Conservation (phyloP, 1,284 basidiomycete species). For the Ustanciosporium gigantosporum region DNA sequence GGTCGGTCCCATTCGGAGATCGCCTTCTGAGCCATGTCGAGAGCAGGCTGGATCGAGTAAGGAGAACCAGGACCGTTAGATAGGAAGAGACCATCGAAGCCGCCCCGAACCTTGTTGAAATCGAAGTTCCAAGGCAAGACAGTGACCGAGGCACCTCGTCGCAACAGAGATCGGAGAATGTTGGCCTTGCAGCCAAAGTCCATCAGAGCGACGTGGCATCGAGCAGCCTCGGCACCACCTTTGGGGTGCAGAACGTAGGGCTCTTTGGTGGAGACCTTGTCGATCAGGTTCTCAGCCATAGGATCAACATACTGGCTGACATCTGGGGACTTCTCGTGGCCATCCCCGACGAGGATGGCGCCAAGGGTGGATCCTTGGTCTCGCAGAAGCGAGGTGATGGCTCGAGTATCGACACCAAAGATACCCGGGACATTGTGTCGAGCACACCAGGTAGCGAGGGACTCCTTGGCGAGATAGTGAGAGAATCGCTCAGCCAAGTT, state of each 20-base stretch:
- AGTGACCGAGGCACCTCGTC: slow-evolving; percentile 86
- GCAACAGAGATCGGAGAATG: slow-evolving; percentile 87
- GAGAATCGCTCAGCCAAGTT: slow-evolving; percentile 94
- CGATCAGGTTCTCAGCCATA: slow-evolving; percentile 86
- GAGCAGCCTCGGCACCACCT: slow-evolving; percentile 66
- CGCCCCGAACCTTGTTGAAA: slow-evolving; percentile 84
- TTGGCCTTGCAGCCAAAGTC: slow-evolving; percentile 99
- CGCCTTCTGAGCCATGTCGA: slow-evolving; percentile 78
- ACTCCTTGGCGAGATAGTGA: slow-evolving; percentile 91
- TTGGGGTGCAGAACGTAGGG: slow-evolving; percentile 84
- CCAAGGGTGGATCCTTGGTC: slow-evolving; percentile 97
- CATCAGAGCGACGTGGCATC: slow-evolving; percentile 85
- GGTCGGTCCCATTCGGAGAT: slow-evolving; percentile 82
- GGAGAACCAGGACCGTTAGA: slow-evolving; percentile 97
- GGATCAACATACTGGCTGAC: slow-evolving; percentile 74
- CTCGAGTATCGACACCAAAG: slow-evolving; percentile 95
- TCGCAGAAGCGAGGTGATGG: slow-evolving; percentile 87
- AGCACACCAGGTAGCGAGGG: slow-evolving; percentile 88
- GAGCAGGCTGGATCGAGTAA: slow-evolving; percentile 80
- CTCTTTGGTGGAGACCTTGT: slow-evolving; percentile 82
- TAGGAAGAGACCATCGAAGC: slow-evolving; percentile 92
- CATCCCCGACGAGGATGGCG: slow-evolving; percentile 77
- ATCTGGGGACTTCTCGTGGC: slow-evolving; percentile 69
- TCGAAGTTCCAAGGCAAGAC: slow-evolving; percentile 97
- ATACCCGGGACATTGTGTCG: slow-evolving; percentile 88